A percentile compares a stretch with the other conserved stretches of the same genome.
Evolutionary conservation across 345 rosid species (phyloP).

Genomic region (Syzygium jambos): DNA sequence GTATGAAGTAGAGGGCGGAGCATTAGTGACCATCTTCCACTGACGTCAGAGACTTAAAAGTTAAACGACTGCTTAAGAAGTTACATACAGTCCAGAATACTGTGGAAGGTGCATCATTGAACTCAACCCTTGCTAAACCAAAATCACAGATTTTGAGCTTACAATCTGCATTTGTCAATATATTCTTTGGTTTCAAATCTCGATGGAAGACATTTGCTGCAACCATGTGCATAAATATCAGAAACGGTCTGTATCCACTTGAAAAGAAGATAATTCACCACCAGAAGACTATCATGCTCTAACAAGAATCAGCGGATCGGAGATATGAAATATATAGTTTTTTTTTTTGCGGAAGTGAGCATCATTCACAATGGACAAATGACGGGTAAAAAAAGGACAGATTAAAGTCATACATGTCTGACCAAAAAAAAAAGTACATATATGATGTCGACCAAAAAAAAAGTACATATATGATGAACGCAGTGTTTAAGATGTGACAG

Average conservation of each 20-base stretch:
- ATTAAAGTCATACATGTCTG: neutral
- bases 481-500: neutral
- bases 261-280: neutral
- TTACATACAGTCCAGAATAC: slow-evolving; percentile 79
- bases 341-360: neutral
- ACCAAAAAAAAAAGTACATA: too few species aligned
- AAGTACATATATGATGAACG: neutral
- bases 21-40: neutral
- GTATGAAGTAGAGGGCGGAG: slow-evolving; percentile 3
- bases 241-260: neutral
- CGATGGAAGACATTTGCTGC: slow-evolving; percentile 90
- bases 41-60: neutral
- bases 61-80: neutral
- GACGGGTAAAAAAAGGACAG: neutral
- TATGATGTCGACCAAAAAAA: neutral
- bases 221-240: slow-evolving; percentile 3
- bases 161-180: slow-evolving; percentile 89
- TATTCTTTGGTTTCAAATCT: slow-evolving; percentile 90
- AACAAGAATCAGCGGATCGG: neutral
- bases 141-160: slow-evolving; percentile 96
- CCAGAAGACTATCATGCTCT: neutral
- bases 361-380: neutral
- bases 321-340: neutral
- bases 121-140: slow-evolving; percentile 87
- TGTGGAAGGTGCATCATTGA: slow-evolving; percentile 62